Base-by-base conservation (phyloP, 2,329 filamentous ascomycete genomes). In the Scortechinia acanthostroma region DNA sequence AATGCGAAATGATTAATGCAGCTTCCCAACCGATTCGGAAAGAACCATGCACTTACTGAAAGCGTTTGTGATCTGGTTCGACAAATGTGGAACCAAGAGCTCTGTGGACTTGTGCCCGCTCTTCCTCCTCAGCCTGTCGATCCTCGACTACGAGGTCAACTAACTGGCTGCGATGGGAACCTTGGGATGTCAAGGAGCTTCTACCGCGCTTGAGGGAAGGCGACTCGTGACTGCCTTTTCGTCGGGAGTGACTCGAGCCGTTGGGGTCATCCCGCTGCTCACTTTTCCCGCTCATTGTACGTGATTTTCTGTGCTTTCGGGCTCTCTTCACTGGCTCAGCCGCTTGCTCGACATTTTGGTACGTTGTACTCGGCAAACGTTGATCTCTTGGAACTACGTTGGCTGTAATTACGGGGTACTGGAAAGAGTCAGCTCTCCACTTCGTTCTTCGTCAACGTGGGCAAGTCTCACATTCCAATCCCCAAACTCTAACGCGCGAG, bases 351-450 rank as follows among this genome's bases (percentile, higher is more conserved):
- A 6, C 13, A 40, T 17, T 40, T 17, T 40, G 35, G 35, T 40
- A 40, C 10, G 10, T 10, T 10, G 10, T 30, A 30, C 10, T 19
- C 10, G 35, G 35, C 6, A 40, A 17, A 13, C 35, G 35, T 19
- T 40, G 35, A 19, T 40, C 35, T 10, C 35, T 13, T 40, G 35
- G 35, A 40, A 40, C 35, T 40, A 15, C 10, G 17, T 86, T 77
- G 17, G 81, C 91, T 23, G 91, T 91, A 52, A 97, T 91, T 21
- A 97, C 91, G 20, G 91, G 91, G 62, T 97, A 97, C 88, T 93
- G 55, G 43, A n/a, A n/a, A n/a, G n/a, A n/a, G n/a, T n/a, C n/a
- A n/a, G n/a, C n/a, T n/a, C n/a, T n/a, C n/a, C n/a, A n/a, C n/a
- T n/a, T n/a, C n/a, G n/a, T n/a, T n/a, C n/a, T n/a, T n/a, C n/a